Base-by-base conservation (phyloP, 2,329 filamentous ascomycete genomes). In the Elsinoe arachidis region DNA sequence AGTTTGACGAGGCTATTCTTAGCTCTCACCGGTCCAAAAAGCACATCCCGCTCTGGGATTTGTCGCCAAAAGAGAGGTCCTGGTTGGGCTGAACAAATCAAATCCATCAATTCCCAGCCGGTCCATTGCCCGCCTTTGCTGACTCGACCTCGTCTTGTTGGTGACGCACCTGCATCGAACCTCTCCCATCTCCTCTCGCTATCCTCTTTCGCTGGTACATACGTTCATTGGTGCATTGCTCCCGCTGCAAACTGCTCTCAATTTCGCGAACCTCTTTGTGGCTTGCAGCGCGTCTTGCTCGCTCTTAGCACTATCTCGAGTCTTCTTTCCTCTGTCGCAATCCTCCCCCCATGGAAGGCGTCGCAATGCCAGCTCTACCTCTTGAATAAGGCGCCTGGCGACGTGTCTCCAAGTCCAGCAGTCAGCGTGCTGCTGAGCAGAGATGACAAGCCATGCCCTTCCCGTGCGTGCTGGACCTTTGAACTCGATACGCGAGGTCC, bases 401-500 rank as follows among this genome's bases (percentile, higher is more conserved):
- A 51, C 30, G 33, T n/a, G 33, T 19, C 26, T 15, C n/a, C 26
- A 34, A 17, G 6, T 34, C 26, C 19, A 51, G 26, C 26, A 10
- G 33, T 51, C 46, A 51, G 46, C 46, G 46, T 30, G 23, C 14
- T 14, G 19, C 44, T 30, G 44, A 49, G 21, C 6, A 49, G 46
- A 34, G 23, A 51, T 51, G 46, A 51, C 46, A 30, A 34, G 12
- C 46, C n/a, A 34, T 35, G 33, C 46, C 23, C 5, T 34, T 14
- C 30, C 46, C 34, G 26, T 26, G 46, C 46, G 46, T 30, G 12
- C 46, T 35, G 46, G 33, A 15, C 46, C 46, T 21, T 35, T 51
- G 26, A 51, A 51, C 46, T 51, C 46, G 17, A 51, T 51, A 34
- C 46, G 46, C 46, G 46, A 51, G 11, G 26, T 51, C n/a, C 46